Evolutionary conservation across 257 asterid species (phyloP).

Genomic region (Marsdenia floribunda): DNA sequence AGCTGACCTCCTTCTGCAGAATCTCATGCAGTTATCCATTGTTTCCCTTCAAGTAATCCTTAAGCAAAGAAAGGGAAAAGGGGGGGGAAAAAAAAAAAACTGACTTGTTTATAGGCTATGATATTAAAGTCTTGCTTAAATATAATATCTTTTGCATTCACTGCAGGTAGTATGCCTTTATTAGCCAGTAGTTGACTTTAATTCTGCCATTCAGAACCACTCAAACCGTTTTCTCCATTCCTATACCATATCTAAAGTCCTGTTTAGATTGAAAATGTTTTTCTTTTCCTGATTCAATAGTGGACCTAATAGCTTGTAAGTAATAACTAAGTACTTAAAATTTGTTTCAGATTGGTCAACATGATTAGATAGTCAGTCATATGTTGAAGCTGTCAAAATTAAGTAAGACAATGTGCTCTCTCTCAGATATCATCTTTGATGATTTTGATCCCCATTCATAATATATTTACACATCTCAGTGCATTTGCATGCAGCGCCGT

Average conservation of each 20-base stretch:
- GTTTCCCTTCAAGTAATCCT: background rate
- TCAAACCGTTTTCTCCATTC: background rate
- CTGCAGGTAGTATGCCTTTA: background rate
- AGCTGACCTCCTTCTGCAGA: background rate
- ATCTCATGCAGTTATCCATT: background rate
- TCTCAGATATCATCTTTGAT: background rate
- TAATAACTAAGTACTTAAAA: background rate
- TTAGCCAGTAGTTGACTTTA: no score
- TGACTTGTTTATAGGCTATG: background rate
- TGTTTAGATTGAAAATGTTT: background rate
- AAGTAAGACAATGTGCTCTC: background rate
- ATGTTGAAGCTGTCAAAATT: background rate
- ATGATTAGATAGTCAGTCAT: background rate
- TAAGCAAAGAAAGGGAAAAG: background rate
- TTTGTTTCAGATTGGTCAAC: background rate
- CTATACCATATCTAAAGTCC: background rate
- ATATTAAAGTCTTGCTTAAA: background rate
- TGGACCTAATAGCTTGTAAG: background rate
- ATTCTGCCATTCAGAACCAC: background rate
- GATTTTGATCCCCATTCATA: background rate
- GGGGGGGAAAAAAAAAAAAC: background rate
- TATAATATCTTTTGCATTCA: background rate
- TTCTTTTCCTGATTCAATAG: background rate
- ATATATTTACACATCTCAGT: background rate
- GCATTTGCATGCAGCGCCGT: conserved; percentile 47